These are phyloP conservation scores for Cymbidium sinense DNA, from an alignment of 106 monocot species.

Conservation along the genomic window DNA sequence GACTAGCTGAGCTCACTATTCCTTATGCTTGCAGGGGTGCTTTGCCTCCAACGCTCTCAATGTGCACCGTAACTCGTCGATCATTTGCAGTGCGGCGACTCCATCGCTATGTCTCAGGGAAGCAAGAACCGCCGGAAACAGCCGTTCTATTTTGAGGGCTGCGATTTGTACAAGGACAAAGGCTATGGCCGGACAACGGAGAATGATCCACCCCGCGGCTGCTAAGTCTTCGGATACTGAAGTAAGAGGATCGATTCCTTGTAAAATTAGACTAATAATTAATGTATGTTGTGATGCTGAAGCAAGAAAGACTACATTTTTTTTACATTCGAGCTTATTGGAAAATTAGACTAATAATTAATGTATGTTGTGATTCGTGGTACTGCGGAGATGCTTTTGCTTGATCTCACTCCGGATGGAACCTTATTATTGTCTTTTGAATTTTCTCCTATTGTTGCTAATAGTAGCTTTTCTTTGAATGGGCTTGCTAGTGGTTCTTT, in stretches of 20 bases:
- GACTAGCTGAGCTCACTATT: neutral
- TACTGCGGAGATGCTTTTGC: neutral
- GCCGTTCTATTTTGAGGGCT: neutral
- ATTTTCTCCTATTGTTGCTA: neutral
- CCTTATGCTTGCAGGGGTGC: neutral
- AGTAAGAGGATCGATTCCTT: neutral
- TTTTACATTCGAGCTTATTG: neutral
- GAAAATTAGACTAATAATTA: too few relatives aligned
- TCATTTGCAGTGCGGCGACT: neutral
- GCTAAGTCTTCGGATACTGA: slow-evolving; percentile 12
- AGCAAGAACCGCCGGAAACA: neutral
- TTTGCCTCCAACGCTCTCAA: neutral
- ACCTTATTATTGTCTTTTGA: neutral
- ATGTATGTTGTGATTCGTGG: neutral
- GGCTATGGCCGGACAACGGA: neutral
- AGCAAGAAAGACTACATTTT: neutral
- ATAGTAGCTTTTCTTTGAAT: neutral
- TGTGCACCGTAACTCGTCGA: neutral
- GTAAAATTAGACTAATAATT: neutral
- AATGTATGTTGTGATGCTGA: neutral
- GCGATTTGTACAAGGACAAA: neutral
- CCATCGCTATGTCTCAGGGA: neutral
- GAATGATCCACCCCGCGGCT: slow-evolving; percentile 10
- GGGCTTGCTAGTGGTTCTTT: neutral
- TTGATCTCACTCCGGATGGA: neutral